Conservation (phyloP, 2,329 filamentous ascomycete species). For the Shiraia sp. region DNA sequence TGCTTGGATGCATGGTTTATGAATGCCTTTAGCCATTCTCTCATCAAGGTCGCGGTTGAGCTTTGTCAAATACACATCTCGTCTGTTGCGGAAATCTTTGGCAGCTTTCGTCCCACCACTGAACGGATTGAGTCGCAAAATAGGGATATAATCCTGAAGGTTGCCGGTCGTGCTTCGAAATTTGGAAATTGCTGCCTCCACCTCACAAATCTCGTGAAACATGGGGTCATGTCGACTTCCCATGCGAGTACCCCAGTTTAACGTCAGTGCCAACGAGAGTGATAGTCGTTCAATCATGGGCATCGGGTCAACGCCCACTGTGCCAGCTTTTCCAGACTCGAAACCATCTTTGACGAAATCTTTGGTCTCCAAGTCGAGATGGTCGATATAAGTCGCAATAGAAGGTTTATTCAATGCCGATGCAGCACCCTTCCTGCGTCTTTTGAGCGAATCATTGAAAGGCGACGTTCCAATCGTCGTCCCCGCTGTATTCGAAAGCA, state of each 20-base stretch:
- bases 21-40: slow-evolving; percentile 62
- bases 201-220: slow-evolving; percentile 66
- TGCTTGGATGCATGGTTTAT: slow-evolving; percentile 68
- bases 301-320: slow-evolving; percentile 63
- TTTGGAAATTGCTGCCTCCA: slow-evolving; percentile 63
- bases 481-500: slow-evolving; percentile 66
- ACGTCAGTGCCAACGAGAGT: slow-evolving; percentile 64
- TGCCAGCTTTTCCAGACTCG: slow-evolving; percentile 60
- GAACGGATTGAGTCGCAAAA: slow-evolving; percentile 64
- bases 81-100: slow-evolving; percentile 61
- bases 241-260: slow-evolving; percentile 69
- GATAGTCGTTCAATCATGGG: slow-evolving; percentile 69
- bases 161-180: slow-evolving; percentile 65
- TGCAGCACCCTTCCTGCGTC: slow-evolving; percentile 66
- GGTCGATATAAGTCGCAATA: slow-evolving; percentile 64
- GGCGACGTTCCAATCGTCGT: slow-evolving; percentile 71
- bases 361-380: slow-evolving; percentile 65
- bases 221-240: slow-evolving; percentile 61
- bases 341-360: slow-evolving; percentile 66
- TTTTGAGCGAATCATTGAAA: slow-evolving; percentile 67
- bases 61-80: slow-evolving; percentile 63
- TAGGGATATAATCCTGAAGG: slow-evolving; percentile 64
- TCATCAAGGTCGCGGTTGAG: slow-evolving; percentile 64
- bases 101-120: slow-evolving; percentile 62
- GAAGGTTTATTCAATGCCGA: slow-evolving; percentile 68